phyloP scores from a whole-genome alignment of 805 yeast species.

The Ogataea degrootiae region DNA sequence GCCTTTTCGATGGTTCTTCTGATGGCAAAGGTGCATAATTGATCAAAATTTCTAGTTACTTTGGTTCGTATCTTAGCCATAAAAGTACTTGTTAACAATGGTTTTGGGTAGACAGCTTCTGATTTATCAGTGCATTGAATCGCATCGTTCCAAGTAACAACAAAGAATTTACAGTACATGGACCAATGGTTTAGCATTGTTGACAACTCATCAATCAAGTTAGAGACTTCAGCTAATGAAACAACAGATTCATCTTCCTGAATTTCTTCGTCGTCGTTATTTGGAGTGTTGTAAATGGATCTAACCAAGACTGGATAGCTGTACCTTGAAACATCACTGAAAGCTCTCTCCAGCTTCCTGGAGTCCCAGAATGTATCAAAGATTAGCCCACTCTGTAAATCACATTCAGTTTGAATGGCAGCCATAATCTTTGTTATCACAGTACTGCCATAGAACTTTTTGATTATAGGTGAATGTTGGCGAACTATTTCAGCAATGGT shows the following conservation, averaged over 20 bases:
- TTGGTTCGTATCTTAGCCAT: slow-evolving; percentile 48
- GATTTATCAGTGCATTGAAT: slow-evolving; percentile 18
- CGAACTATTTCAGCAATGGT: slow-evolving; percentile 77
- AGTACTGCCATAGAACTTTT: slow-evolving; percentile 60
- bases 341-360: slow-evolving; percentile 49
- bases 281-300: slow-evolving; percentile 28
- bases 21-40: slow-evolving; percentile 59
- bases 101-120: slow-evolving; percentile 40
- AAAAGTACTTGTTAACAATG: slow-evolving; percentile 51
- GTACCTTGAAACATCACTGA: slow-evolving; percentile 54
- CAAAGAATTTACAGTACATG: slow-evolving; percentile 67
- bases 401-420: slow-evolving; percentile 80
- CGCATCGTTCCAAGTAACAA: slow-evolving; percentile 59
- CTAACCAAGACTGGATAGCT: slow-evolving; percentile 43
- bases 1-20: slow-evolving; percentile 80
- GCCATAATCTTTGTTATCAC: slow-evolving; percentile 65
- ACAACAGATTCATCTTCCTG: slow-evolving; percentile 22
- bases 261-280: slow-evolving; percentile 23
- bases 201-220: slow-evolving; percentile 63
- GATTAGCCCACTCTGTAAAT: slow-evolving; percentile 86
- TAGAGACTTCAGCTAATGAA: slow-evolving; percentile 63
- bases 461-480: slow-evolving; percentile 81
- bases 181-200: slow-evolving; percentile 84
- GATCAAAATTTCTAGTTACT: slow-evolving; percentile 59
- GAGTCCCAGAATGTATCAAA: slow-evolving; percentile 81